Percentiles rank a stretch among this genome's conserved stretches.
phyloP scores from a whole-genome alignment of 768 basidiomycete species.

The Hygrophorus russula region DNA sequence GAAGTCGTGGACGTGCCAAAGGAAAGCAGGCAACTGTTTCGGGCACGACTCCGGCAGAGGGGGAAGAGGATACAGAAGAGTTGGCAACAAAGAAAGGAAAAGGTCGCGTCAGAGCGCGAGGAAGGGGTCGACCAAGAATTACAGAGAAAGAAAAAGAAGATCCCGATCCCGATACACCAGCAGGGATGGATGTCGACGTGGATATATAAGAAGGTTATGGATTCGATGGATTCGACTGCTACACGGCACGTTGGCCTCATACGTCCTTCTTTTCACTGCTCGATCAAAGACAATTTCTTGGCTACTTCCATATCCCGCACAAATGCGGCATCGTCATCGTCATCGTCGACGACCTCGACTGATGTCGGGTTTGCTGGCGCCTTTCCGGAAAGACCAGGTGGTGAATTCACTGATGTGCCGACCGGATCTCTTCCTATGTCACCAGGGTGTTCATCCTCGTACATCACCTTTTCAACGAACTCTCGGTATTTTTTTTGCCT shows the following conservation, averaged over 20 bases:
- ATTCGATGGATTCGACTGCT: neutral
- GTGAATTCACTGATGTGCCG: too few relatives aligned
- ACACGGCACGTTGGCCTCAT: neutral
- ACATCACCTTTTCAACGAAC: slow-evolving; percentile 20
- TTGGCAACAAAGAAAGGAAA: slow-evolving; percentile 22
- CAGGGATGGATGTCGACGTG: slow-evolving; percentile 16
- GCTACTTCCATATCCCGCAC: neutral
- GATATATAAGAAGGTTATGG: slow-evolving; percentile 2
- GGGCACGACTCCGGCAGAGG: slow-evolving; percentile 9
- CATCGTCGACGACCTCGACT: too few relatives aligned
- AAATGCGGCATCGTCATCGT: too few relatives aligned
- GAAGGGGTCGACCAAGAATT: slow-evolving; percentile 18
- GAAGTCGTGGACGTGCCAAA: slow-evolving; percentile 21
- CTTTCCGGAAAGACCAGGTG: too few relatives aligned
- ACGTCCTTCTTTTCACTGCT: neutral
- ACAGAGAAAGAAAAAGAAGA: slow-evolving; percentile 22
- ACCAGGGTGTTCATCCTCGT: slow-evolving; percentile 9
- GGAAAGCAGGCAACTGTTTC: slow-evolving; percentile 15
- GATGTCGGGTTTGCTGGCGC: too few relatives aligned
- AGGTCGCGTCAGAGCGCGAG: slow-evolving; percentile 21
- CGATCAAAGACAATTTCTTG: neutral
- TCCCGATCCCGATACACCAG: slow-evolving; percentile 14
- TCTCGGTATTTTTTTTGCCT: slow-evolving; percentile 23
- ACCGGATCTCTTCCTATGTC: neutral
- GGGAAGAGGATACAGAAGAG: slow-evolving; percentile 22